A percentile compares a stretch with the other conserved stretches of the same genome.
phyloP scores from a whole-genome alignment of 371 early-diverging fungal species.

The Phascolomyces articulosus region DNA sequence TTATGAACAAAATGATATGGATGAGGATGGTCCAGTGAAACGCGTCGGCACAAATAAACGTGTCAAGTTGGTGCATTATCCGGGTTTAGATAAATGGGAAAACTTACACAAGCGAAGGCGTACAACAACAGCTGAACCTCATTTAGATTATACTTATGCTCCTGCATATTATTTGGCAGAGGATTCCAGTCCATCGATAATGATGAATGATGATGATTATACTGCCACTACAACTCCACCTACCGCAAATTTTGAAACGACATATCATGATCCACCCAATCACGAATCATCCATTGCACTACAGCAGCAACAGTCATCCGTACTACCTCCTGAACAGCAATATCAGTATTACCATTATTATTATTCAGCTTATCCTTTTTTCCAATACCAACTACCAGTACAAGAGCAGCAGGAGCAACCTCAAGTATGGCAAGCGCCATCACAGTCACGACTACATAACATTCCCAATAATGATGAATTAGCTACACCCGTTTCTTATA shows the following conservation, averaged over 20 bases:
- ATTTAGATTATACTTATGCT: not conserved
- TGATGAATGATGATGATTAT: not conserved
- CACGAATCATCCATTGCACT: too few species aligned
- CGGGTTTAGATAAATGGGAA: not conserved
- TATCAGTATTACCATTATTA: not conserved
- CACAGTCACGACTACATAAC: too few species aligned
- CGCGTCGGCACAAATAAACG: not conserved
- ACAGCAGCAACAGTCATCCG: not conserved
- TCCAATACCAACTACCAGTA: not conserved
- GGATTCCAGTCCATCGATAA: not conserved
- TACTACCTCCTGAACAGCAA: too few species aligned
- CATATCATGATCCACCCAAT: too few species aligned
- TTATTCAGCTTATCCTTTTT: not conserved
- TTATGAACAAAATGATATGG: not conserved
- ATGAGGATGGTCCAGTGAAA: not conserved
- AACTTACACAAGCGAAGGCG: not conserved
- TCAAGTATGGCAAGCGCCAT: too few species aligned
- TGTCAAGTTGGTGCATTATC: slow-evolving; percentile 12
- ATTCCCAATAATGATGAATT: not conserved
- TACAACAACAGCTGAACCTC: not conserved
- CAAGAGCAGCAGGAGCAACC: too few species aligned
- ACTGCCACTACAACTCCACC: not conserved
- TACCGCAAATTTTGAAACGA: not conserved
- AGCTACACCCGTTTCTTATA: not conserved
- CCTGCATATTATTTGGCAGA: not conserved